These are phyloP conservation scores for Rhododendron simsii DNA, from an alignment of 148 eudicot species.

Conservation along the genomic window DNA sequence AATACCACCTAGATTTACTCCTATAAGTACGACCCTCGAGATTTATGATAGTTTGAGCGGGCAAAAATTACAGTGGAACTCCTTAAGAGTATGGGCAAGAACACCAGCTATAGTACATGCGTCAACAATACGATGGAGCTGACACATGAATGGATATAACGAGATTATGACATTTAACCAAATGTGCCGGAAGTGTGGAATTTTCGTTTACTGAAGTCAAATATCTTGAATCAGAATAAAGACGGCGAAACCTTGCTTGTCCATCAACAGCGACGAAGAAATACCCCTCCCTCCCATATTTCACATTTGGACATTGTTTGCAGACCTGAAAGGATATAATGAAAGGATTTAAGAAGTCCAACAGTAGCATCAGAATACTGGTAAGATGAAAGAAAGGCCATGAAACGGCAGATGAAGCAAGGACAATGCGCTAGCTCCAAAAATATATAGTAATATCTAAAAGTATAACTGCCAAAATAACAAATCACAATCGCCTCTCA, in stretches of 20 bases:
- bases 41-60: neutral
- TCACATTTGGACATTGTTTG: slow-evolving; percentile 87
- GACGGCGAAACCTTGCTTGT: slow-evolving; percentile 47
- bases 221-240: neutral
- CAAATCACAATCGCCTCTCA: neutral
- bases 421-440: neutral
- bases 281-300: slow-evolving; percentile 82
- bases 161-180: no score
- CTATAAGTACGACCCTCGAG: neutral
- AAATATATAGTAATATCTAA: neutral
- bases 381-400: neutral
- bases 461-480: neutral
- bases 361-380: neutral
- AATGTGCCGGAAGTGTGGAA: neutral
- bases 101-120: neutral
- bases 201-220: neutral
- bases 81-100: neutral
- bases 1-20: neutral
- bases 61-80: neutral
- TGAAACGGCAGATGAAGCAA: neutral
- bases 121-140: neutral
- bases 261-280: slow-evolving; percentile 82
- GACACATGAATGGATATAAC: neutral
- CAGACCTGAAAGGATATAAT: slow-evolving; percentile 56
- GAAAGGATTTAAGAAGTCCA: neutral